Evolutionary conservation across 352 stramenopile genomes (phyloP).

Genomic region (Saprolegnia diclina): DNA sequence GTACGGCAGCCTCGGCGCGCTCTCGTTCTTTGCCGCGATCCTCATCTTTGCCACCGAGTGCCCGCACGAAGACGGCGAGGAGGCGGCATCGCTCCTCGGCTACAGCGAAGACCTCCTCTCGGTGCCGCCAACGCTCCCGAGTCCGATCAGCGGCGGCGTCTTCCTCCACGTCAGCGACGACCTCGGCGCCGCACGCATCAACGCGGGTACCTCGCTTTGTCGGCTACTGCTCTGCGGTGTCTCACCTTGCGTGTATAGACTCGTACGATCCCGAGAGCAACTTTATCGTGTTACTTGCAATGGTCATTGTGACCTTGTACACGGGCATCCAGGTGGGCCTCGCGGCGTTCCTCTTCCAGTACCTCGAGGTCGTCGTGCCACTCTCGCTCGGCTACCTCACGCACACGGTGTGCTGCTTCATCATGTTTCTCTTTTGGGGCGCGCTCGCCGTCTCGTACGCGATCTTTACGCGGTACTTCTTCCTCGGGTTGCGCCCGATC

Average conservation of each 20-base stretch:
- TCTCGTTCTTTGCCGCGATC: constrained; percentile 12
- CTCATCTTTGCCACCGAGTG: constrained; percentile 26
- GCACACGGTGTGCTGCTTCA: constrained; percentile 37
- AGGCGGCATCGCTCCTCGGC: neutral
- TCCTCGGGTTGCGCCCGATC: constrained; percentile 69
- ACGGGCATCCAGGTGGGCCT: constrained; percentile 73
- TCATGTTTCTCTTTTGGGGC: constrained; percentile 73
- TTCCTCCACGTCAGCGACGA: constrained; percentile 78
- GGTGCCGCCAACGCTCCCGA: constrained; percentile 64
- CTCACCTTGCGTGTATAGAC: constrained; percentile 31
- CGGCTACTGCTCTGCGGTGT: no score
- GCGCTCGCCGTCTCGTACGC: constrained; percentile 65
- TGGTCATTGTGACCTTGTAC: constrained; percentile 68
- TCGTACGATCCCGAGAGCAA: constrained; percentile 80
- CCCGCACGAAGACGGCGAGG: constrained; percentile 15
- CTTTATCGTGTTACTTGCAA: constrained; percentile 78
- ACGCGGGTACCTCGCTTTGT: constrained; percentile 32
- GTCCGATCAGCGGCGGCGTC: constrained; percentile 72
- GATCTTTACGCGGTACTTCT: constrained; percentile 71
- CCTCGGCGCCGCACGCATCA: constrained; percentile 59
- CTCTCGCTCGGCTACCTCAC: constrained; percentile 21
- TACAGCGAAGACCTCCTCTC: constrained; percentile 49
- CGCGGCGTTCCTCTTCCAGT: constrained; percentile 76
- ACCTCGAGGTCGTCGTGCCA: constrained; percentile 55
- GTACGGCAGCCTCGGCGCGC: constrained; percentile 7